phyloP scores from a whole-genome alignment of 2,329 filamentous ascomycete genomes.

The Ascochyta lentis region DNA sequence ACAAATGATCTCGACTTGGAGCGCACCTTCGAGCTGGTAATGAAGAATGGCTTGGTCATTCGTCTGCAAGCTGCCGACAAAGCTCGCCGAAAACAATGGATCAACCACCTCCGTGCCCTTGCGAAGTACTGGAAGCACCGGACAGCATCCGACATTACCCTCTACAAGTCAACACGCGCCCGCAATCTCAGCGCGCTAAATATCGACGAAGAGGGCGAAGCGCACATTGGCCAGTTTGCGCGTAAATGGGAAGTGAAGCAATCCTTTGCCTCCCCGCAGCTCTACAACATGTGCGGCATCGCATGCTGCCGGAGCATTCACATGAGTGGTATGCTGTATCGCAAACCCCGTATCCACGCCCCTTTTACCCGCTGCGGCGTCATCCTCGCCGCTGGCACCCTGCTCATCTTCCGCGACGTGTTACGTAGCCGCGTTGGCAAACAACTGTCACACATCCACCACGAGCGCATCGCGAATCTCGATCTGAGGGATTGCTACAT shows the following conservation, averaged over 20 bases:
- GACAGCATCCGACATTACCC: slow-evolving; percentile 61
- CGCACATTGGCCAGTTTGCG: slow-evolving; percentile 69
- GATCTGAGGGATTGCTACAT: slow-evolving; percentile 70
- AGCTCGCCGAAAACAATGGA: slow-evolving; percentile 66
- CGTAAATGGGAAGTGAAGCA: slow-evolving; percentile 72
- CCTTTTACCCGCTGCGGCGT: slow-evolving; percentile 68
- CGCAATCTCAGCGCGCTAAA: slow-evolving; percentile 66
- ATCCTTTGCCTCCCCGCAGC: slow-evolving; percentile 65
- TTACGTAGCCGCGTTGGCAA: slow-evolving; percentile 62
- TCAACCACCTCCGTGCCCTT: slow-evolving; percentile 62
- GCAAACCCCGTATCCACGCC: slow-evolving; percentile 67
- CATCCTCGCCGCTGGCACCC: slow-evolving; percentile 65
- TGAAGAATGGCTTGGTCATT: slow-evolving; percentile 67
- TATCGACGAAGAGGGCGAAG: slow-evolving; percentile 71
- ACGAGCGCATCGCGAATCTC: slow-evolving; percentile 65
- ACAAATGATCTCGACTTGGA: slow-evolving; percentile 62
- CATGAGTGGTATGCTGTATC: slow-evolving; percentile 67
- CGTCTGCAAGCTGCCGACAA: slow-evolving; percentile 66
- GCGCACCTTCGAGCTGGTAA: slow-evolving; percentile 66
- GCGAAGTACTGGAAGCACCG: slow-evolving; percentile 68
- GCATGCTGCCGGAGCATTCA: slow-evolving; percentile 66
- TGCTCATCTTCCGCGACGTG: slow-evolving; percentile 68
- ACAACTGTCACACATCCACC: slow-evolving; percentile 65
- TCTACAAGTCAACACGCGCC: slow-evolving; percentile 63
- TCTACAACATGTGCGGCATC: slow-evolving; percentile 74